Base-by-base conservation (phyloP, 257 asterid species). In the Hygrophila difformis region DNA sequence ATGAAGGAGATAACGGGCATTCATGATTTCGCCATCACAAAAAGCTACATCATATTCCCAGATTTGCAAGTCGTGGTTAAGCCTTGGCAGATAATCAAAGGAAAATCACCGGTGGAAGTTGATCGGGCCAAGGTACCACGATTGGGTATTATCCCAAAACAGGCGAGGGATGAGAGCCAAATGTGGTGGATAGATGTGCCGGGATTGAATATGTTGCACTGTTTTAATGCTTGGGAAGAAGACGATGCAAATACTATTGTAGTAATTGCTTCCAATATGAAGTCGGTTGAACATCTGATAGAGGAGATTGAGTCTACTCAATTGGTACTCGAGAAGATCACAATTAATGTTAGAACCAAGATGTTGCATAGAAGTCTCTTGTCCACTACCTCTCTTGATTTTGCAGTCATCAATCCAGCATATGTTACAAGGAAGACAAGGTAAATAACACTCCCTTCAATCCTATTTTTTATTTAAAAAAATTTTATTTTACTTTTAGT, bases 171-270 rank as follows among this genome's bases (percentile, higher is more conserved):
- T 37, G 86, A 65, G 53, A 48, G 63, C 0, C 63, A 58, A 17
- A 73, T 79, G 72, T 42, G 14, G 37, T 76, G 78, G 88, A 53
- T 76, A 4, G 80, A 79, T 2, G 78, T 58, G 2, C 68, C 80
- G 14, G 80, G 82, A 4, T 51, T 70, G 28, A 79, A 79, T 45
- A 38, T 49, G 11, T 0, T 73, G 0, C 92, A 79, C 48, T 62
- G 60, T 1, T 55, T 65, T 2, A 76, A 80, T 15, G 76, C 83
- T 2, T 76, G 86, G 92, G 92, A 80, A 5, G 85, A 76, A 51
- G 75, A 70, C 8, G 73, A 49, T 18, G 82, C 79, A 0, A 56
- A 68, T 13, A 56, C 71, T 9, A 45, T 76, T 6, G 76, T 68
- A 6, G 31, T 79, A 55, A 63, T 79, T 52, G 92, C 80, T 0